phyloP scores from a whole-genome alignment of 2,329 filamentous ascomycete species.

The Eurotiales sp. region DNA sequence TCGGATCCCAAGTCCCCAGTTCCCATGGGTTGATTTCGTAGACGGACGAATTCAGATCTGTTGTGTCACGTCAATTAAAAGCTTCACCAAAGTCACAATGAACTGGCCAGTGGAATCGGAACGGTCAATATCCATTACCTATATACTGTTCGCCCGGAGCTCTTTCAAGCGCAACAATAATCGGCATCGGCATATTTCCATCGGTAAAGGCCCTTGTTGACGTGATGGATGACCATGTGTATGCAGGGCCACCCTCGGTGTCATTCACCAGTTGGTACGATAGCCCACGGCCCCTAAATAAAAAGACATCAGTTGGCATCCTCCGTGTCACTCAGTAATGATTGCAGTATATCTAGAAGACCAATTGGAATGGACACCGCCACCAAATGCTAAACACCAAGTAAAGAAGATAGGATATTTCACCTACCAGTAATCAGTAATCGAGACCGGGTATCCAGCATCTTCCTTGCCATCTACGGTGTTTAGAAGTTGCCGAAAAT shows the following conservation, averaged over 20 bases:
- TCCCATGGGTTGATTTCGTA: constrained; percentile 78
- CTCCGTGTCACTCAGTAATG: not conserved
- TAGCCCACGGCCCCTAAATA: constrained; percentile 62
- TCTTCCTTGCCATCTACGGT: constrained; percentile 59
- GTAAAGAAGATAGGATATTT: constrained; percentile 3
- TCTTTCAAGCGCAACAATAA: constrained; percentile 67
- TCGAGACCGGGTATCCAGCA: constrained; percentile 63
- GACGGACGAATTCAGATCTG: constrained; percentile 61
- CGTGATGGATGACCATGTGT: constrained; percentile 79
- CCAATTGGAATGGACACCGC: not conserved
- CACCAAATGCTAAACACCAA: constrained; percentile 1
- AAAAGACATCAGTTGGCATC: not conserved
- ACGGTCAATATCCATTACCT: constrained; percentile 32
- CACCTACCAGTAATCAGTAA: constrained; percentile 79
- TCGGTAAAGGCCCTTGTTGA: constrained; percentile 58
- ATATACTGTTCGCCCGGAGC: constrained; percentile 60
- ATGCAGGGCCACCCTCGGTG: constrained; percentile 67
- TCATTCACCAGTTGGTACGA: constrained; percentile 80
- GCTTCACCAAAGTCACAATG: too few relatives aligned
- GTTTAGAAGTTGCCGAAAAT: constrained; percentile 58
- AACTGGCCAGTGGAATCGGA: too few relatives aligned
- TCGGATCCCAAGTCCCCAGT: constrained; percentile 72
- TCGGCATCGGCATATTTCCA: constrained; percentile 65
- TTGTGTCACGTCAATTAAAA: not conserved
- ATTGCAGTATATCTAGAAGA: not conserved